These are phyloP conservation scores for Hericium coralloides DNA, from an alignment of 768 basidiomycete species.

Conservation along the genomic window DNA sequence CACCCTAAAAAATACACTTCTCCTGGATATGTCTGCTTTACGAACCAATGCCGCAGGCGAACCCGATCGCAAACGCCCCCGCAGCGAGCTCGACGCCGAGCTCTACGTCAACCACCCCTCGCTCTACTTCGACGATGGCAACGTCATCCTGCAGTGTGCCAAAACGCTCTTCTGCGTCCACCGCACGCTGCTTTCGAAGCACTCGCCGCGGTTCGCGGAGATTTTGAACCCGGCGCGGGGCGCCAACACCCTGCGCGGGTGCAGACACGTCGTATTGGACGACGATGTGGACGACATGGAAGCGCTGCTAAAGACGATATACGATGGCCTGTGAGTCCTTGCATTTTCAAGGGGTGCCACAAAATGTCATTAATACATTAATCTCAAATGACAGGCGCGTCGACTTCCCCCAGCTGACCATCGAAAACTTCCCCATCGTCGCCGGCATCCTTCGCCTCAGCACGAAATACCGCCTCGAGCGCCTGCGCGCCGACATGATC, in stretches of 20 bases:
- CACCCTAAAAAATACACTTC: not conserved
- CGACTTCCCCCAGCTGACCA: constrained; percentile 13
- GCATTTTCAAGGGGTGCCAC: not conserved
- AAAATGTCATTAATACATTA: too few species aligned
- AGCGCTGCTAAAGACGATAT: constrained; percentile 7
- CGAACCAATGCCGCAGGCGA: not conserved
- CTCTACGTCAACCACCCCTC: constrained; percentile 4
- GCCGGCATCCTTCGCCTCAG: constrained; percentile 6
- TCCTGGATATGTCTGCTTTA: not conserved
- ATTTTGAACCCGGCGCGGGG: not conserved
- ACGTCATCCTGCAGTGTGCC: constrained; percentile 1
- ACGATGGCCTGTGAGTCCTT: constrained; percentile 11
- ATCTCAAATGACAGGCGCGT: constrained; percentile 8
- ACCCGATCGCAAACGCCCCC: not conserved
- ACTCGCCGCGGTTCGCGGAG: constrained; percentile 6
- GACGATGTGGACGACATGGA: constrained; percentile 11
- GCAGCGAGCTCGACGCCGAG: not conserved
- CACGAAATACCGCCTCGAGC: constrained; percentile 6
- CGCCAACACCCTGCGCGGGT: constrained; percentile 1
- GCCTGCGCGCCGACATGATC: constrained; percentile 3
- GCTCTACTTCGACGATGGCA: constrained; percentile 12
- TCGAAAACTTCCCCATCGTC: constrained; percentile 11
- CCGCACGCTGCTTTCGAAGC: constrained; percentile 5
- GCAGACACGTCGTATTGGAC: not conserved
- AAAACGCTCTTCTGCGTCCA: constrained; percentile 10